Conservation (phyloP, 345 rosid genomes). For the Turritis glabra region DNA sequence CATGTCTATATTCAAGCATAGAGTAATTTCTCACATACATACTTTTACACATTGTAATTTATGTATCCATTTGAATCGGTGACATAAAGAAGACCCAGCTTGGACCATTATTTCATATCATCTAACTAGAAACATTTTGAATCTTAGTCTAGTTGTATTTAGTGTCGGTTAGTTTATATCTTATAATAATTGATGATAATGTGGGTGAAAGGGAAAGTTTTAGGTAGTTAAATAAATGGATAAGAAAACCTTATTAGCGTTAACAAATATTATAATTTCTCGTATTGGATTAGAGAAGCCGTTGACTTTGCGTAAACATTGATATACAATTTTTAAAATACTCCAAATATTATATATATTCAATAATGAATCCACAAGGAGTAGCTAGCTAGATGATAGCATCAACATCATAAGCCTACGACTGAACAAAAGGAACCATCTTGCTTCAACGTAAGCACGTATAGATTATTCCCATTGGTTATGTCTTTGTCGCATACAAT, state of each 20-base stretch:
- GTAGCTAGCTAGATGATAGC: constrained; percentile 27
- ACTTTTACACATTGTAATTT: background rate
- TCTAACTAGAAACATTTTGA: background rate
- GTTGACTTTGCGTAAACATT: constrained; percentile 31
- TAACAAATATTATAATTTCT: constrained; percentile 24
- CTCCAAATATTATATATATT: background rate
- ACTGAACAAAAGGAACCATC: constrained; percentile 23
- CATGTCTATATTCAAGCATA: background rate
- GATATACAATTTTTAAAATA: background rate
- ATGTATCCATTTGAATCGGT: constrained; percentile 13
- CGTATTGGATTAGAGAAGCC: constrained; percentile 36
- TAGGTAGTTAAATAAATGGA: constrained; percentile 17
- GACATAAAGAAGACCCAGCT: constrained; percentile 21
- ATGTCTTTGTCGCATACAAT: constrained; percentile 1
- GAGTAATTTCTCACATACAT: background rate
- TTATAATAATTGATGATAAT: constrained; percentile 25
- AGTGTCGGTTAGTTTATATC: constrained; percentile 13
- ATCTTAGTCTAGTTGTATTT: constrained; percentile 7
- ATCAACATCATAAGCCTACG: constrained; percentile 29
- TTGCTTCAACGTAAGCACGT: constrained; percentile 24
- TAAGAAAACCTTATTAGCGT: constrained; percentile 23
- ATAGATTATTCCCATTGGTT: constrained; percentile 10
- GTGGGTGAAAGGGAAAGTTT: constrained; percentile 26
- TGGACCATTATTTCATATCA: constrained; percentile 7
- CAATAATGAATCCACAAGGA: constrained; percentile 18